These are phyloP conservation scores for Lomentospora prolificans DNA, from an alignment of 2,329 filamentous ascomycete genomes.

Conservation along the genomic window DNA sequence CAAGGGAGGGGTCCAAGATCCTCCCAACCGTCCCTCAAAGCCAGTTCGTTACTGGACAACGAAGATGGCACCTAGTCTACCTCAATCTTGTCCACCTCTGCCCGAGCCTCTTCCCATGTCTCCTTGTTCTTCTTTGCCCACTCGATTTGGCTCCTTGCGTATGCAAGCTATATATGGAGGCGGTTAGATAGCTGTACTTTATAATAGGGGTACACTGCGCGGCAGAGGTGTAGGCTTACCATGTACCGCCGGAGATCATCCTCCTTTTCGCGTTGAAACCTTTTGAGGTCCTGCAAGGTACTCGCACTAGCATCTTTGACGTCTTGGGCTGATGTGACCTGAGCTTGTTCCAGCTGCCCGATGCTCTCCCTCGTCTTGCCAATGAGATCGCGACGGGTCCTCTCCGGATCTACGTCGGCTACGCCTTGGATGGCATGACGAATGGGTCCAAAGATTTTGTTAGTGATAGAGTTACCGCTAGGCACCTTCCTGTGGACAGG, in stretches of 20 bases:
- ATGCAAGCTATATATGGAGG: slow-evolving; percentile 56
- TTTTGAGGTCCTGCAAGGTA: slow-evolving; percentile 78
- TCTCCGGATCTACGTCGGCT: slow-evolving; percentile 89
- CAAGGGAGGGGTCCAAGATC: too few species aligned
- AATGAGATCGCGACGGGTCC: slow-evolving; percentile 84
- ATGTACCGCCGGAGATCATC: slow-evolving; percentile 89
- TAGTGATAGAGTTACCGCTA: slow-evolving; percentile 83
- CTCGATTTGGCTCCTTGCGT: slow-evolving; percentile 85
- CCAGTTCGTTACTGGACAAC: neutral
- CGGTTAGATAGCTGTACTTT: neutral
- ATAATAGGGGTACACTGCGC: too few species aligned
- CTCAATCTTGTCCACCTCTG: slow-evolving; percentile 82
- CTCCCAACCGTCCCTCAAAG: neutral
- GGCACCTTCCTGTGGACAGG: slow-evolving; percentile 62
- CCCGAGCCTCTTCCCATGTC: slow-evolving; percentile 83
- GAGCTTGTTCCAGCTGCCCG: slow-evolving; percentile 76
- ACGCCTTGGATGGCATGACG: slow-evolving; percentile 94
- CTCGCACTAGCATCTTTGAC: slow-evolving; percentile 87
- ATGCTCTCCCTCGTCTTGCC: slow-evolving; percentile 91
- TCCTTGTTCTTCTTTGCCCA: slow-evolving; percentile 87
- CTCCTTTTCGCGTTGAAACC: slow-evolving; percentile 94
- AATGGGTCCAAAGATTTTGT: slow-evolving; percentile 88
- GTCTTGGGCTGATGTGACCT: slow-evolving; percentile 79
- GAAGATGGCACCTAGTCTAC: slow-evolving; percentile 29
- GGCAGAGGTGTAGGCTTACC: slow-evolving; percentile 51